Base-by-base conservation (phyloP, 805 yeast species). In the Suhomyces faveliae region DNA sequence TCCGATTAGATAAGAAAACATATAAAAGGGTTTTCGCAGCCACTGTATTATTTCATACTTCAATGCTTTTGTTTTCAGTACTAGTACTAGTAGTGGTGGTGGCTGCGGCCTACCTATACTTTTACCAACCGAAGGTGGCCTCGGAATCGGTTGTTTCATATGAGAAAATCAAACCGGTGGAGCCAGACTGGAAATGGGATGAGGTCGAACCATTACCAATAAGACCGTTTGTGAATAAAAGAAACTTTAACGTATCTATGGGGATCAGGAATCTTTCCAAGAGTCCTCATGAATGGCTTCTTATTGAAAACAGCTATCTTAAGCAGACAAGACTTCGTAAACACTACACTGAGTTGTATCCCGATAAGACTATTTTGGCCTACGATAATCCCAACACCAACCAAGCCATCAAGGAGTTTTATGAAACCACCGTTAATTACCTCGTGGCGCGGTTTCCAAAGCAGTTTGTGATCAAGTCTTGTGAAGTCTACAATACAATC, bases 281-380 rank as follows among this genome's bases (percentile, higher is more conserved):
- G n/a, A 51, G 61, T 2, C 65, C 81, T 2, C 72, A 76, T 37
- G 84, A 84, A 35, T 79, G 84, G 79, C 67, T 87, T 20, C 65
- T 80, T 25, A 61, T 87, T 3, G 94, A 87, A 49, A 66, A 81
- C 39, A 78, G 85, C 0, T 86, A 85, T 57, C 55, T 71, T 45
- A 63, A 70, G 3, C 64, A 71, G 39, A 75, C 80, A 5, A 66
- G 66, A 13, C 54, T 76, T 27, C 68, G 80, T 56, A 62, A 46
- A 62, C 63, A 49, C 62, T 68, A 45, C 54, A 67, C 45, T 53
- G 59, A 47, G 22, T 60, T 64, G 7, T 55, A 69, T 25, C 60
- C 62, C 0, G 64, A 69, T 15, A 65, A 67, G 33, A 61, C 73
- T 0, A 54, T 70, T 8, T 68, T 70, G 45, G 55, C 46, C 42